Base-by-base conservation (phyloP, 768 basidiomycete genomes). In the Psilocybe sp. region DNA sequence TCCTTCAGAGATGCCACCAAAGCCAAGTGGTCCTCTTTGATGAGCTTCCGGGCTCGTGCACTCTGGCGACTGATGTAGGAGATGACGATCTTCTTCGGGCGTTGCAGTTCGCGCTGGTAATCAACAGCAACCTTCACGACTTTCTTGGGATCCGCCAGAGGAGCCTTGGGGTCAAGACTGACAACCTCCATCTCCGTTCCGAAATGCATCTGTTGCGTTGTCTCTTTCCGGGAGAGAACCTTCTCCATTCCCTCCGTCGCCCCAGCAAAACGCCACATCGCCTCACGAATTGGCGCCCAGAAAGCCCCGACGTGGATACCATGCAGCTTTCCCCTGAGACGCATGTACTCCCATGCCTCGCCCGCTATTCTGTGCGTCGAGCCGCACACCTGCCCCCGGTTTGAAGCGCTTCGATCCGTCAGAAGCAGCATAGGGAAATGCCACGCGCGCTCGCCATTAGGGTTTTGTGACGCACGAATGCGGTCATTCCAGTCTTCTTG, bases 231-330 rank as follows among this genome's bases (percentile, higher is more conserved):
- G 32, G 16, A 19, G 19, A 9, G 33, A 5, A 45, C 20, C 13
- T 23, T 48, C n/a, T 35, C 49, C 6, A 51, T 45, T 10, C 52
- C 64, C 19, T 43, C 66, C 38, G 55, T 52, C 20, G 52, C 57
- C 2, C 87, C 84, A 0, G 85, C 82, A 54, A 87, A 91, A 44
- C 79, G 71, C 67, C 88, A 77, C 23, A 92, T 77, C 2, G 78
- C 78, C 34, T 76, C 64, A 32, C 86, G 72, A 16, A 93, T 61
- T n/a, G 85, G 80, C 60, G 84, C 83, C 89, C 90, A 94, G 89
- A 89, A 93, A 38, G 75, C 77, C 23, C 77, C 79, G 6, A 73
- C 77, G 37, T 67, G 68, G 5, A 66, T 58, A 0, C 77, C 75
- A 28, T 66, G 59, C 10, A 77, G 60, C 51, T 67, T 62, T 9